Evolutionary conservation across 2,329 filamentous ascomycete species (phyloP), one percentile per base, ranked within the genome.

Genomic region (Periconia sp.): DNA sequence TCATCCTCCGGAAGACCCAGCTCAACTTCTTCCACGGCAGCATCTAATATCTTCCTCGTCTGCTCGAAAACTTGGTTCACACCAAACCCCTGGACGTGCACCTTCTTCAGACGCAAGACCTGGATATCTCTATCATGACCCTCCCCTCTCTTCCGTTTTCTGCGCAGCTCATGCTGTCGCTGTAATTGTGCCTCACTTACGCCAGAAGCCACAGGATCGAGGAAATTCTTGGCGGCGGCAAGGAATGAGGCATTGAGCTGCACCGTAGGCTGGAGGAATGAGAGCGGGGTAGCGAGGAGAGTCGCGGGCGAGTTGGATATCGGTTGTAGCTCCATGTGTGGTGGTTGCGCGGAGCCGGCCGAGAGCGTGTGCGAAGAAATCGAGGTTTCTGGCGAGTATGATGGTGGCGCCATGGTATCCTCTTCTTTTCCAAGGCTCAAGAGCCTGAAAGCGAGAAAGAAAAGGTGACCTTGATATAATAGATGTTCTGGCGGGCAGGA

Each of bases 51-150:
- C 58, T 88, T 84, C 62, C 85, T 86, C 7, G 90, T 88, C 73
- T 99, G 94, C 70, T 96, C 89, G 88, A 92, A 99, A 30, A 99
- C 85, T 71, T 97, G 92, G 15, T 86, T 83, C 9, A 88, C 86
- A 58, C 88, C 88, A 57, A 97, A 96, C 0, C 92, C 94, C 43
- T 95, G 84, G 5, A 90, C 77, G 66, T 96, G 88, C 12, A 99
- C 76, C 69, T 88, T 91, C 59, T 88, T 86, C 59, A 96, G 76
- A 59, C 90, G 90, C 51, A 96, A 65, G 1, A 87, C 74, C 34
- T 72, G 52, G 22, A 71, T 71, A 37, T 78, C 73, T 4, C 68
- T 70, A 18, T 71, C 64, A 26, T 79, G 73, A 23, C 63, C 68
- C 32, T 79, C 77, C 7, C 77, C 78, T 54, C 88, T 79, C 77